phyloP scores from a whole-genome alignment of 108 stramenopile genomes.

The Nitzschia sp. region DNA sequence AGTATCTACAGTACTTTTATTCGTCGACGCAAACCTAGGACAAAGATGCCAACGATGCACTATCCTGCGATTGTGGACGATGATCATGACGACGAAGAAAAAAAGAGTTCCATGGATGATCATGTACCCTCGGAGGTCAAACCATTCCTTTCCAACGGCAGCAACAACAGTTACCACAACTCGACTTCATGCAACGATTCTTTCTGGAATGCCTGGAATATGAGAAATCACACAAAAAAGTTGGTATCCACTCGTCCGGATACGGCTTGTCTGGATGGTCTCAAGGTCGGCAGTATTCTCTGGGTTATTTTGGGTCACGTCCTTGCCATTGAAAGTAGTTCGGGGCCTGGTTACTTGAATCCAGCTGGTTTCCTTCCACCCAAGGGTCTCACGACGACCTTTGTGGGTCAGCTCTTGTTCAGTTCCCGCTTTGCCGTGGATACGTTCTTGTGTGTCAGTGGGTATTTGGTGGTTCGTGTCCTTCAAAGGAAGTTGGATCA shows the following conservation, averaged over 20 bases:
- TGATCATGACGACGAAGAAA: constrained; percentile 20
- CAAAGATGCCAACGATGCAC: not conserved
- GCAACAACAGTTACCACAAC: not conserved
- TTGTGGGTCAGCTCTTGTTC: constrained; percentile 49
- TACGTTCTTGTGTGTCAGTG: constrained; percentile 54
- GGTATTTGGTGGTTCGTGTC: constrained; percentile 48
- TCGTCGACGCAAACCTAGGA: constrained; percentile 2
- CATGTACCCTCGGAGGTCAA: not conserved
- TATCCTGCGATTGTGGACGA: not conserved
- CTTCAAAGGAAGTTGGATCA: constrained; percentile 29
- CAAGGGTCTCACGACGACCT: constrained; percentile 38
- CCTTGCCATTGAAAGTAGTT: constrained; percentile 48
- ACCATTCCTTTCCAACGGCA: not conserved
- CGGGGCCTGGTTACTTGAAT: constrained; percentile 52
- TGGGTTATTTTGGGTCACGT: constrained; percentile 58
- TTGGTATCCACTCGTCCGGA: constrained; percentile 18
- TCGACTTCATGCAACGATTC: not conserved
- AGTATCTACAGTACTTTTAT: constrained; percentile 16
- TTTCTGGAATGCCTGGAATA: constrained; percentile 42
- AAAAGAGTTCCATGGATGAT: not conserved
- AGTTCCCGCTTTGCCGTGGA: constrained; percentile 56
- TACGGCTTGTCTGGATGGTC: constrained; percentile 53
- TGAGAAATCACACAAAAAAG: constrained; percentile 3
- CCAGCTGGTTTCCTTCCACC: constrained; percentile 52
- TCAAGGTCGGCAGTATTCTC: constrained; percentile 43